Evolutionary conservation across 2,329 filamentous ascomycete species (phyloP), one percentile per base, ranked within the genome.

Genomic region (Cytospora leucostoma): DNA sequence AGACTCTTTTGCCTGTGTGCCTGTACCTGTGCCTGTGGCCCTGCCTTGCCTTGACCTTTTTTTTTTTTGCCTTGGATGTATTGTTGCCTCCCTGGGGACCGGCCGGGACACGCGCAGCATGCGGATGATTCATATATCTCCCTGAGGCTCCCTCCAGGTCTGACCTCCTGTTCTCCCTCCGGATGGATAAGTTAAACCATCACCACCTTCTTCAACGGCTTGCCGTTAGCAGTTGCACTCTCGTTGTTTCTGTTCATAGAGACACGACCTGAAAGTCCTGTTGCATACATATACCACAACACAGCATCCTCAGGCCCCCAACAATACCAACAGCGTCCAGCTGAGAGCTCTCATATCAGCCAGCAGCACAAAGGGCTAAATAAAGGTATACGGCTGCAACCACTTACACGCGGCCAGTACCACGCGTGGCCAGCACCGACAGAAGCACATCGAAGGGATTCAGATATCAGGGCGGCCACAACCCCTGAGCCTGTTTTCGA

Each of bases 71-170:
- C 62, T 50, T 59, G 56, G 44, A 35, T n/a, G 49, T 27, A 34
- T 27, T 60, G 58, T 59, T 53, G 63, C 59, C 64, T 54, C 53
- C 53, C 49, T 59, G 34, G 49, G 53, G 27, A 27, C 27, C 27
- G 27, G 4, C 59, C 59, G 34, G 63, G 61, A 62, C 56, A 65
- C 63, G 53, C 63, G 61, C 64, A 63, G 37, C 44, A 61, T 61
- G 52, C 57, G 56, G 56, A 56, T 63, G 56, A 63, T 56, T 61
- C 64, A 63, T 65, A 65, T 65, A 65, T 63, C 40, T 57, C 50
- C 62, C 62, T 61, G 61, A 35, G 64, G 47, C 64, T 60, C 61
- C 61, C 61, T 63, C 61, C 49, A 37, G 49, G 54, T 52, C 61
- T 60, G 37, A n/a, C 56, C 56, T 38, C 55, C 32, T 21, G 51